A percentile compares a stretch with the other conserved stretches of the same genome.
phyloP scores from a whole-genome alignment of 495 filamentous ascomycete species.

The Talaromyces borbonicus region DNA sequence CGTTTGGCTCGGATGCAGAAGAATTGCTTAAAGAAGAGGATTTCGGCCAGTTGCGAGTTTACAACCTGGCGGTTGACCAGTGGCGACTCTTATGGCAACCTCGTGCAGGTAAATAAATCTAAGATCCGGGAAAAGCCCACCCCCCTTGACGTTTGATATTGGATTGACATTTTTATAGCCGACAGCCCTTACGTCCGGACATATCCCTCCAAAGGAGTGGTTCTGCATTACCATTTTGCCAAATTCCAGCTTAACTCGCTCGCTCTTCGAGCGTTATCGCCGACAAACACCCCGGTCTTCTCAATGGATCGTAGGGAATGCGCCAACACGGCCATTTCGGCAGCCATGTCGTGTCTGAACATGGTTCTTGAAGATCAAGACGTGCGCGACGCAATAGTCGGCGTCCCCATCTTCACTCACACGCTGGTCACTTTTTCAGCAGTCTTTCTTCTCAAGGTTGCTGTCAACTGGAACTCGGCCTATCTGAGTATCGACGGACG shows the following conservation, averaged over 20 bases:
- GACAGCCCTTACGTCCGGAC: conserved; percentile 44
- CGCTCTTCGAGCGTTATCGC: conserved; percentile 42
- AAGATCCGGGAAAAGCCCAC: background rate
- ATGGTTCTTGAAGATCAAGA: conserved; percentile 47
- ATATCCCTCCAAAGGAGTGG: conserved; percentile 49
- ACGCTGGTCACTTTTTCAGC: conserved; percentile 56
- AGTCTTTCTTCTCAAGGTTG: conserved; percentile 46
- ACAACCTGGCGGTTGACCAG: conserved; percentile 45
- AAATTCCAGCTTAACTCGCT: conserved; percentile 52
- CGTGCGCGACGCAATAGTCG: conserved; percentile 49
- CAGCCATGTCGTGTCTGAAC: conserved; percentile 44
- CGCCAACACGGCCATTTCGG: conserved; percentile 47
- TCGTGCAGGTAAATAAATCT: conserved; percentile 33
- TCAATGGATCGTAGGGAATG: conserved; percentile 45
- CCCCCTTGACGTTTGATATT: no score
- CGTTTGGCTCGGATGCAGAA: conserved; percentile 46
- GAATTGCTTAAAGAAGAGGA: conserved; percentile 43
- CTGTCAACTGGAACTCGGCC: conserved; percentile 43
- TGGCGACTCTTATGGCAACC: conserved; percentile 50
- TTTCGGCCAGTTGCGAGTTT: conserved; percentile 39
- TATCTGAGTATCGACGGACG: conserved; percentile 34
- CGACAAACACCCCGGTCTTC: conserved; percentile 39
- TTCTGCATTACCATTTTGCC: conserved; percentile 52
- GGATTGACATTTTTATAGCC: no score
- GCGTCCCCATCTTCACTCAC: conserved; percentile 48